phyloP scores from a whole-genome alignment of 805 yeast species.

The Saccharomycopsis lassenensis region DNA sequence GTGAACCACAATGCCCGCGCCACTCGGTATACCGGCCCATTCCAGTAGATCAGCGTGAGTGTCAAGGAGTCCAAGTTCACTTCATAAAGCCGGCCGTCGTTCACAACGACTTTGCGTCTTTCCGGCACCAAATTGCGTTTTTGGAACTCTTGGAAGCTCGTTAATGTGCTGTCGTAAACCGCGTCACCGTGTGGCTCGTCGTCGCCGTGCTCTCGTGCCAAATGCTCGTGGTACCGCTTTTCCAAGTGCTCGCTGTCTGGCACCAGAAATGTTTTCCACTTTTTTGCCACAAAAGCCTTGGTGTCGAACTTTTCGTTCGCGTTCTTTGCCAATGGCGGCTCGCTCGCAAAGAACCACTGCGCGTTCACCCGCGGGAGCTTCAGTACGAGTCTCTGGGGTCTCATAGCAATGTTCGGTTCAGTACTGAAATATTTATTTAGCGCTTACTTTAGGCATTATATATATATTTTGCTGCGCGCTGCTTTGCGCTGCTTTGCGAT shows the following conservation, averaged over 20 bases:
- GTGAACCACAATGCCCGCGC: slow-evolving; percentile 81
- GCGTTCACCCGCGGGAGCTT: not conserved
- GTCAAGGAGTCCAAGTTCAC: slow-evolving; percentile 49
- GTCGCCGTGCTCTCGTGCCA: slow-evolving; percentile 13
- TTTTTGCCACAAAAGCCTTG: slow-evolving; percentile 20
- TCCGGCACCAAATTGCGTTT: too few relatives aligned
- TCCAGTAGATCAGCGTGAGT: slow-evolving; percentile 73
- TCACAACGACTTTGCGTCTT: too few relatives aligned
- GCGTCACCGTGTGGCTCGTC: not conserved
- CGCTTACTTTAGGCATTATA: too few relatives aligned
- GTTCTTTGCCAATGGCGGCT: slow-evolving; percentile 46
- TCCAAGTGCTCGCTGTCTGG: slow-evolving; percentile 59
- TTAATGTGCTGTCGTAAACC: too few relatives aligned
- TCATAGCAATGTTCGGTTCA: too few relatives aligned
- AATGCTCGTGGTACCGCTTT: slow-evolving; percentile 29
- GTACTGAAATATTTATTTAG: too few relatives aligned
- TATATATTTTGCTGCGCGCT: too few relatives aligned
- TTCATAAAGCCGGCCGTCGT: slow-evolving; percentile 34
- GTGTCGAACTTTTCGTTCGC: slow-evolving; percentile 35
- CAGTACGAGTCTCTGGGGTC: too few relatives aligned
- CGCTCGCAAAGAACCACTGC: slow-evolving; percentile 80
- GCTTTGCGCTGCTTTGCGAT: too few relatives aligned
- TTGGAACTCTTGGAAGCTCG: too few relatives aligned
- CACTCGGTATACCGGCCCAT: slow-evolving; percentile 74
- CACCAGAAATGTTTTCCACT: slow-evolving; percentile 57